Evolutionary conservation across 2,329 filamentous ascomycete species (phyloP), one percentile per base, ranked within the genome.

Genomic region (Myriosclerotinia duriaeana): DNA sequence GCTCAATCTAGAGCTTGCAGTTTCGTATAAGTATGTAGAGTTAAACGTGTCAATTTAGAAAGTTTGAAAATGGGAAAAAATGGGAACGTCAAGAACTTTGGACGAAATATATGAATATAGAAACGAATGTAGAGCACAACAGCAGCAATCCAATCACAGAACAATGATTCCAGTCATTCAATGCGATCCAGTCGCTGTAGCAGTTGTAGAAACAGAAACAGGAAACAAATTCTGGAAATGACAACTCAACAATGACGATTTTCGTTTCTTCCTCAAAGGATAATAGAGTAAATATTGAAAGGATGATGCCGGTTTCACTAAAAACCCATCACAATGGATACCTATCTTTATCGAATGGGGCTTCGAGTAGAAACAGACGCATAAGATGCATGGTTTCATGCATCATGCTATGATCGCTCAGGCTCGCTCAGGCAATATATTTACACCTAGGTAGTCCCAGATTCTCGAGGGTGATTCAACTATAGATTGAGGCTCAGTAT

Each of bases 81-180:
- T 36, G 30, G 34, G 11, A 40, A 61, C 14, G 22, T 26, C 3
- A 50, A 61, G 14, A 61, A 61, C 30, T 61, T 61, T 34, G 17
- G 58, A 61, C n/a, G 58, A 61, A 56, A 61, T 50, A 38, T 61
- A 61, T 61, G 44, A 44, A 61, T 50, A 61, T 50, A 26, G n/a
- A 50, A 61, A 50, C 30, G 34, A 61, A 40, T 40, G 44, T 38
- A 40, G n/a, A 11, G 38, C 5, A 38, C 56, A 26, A 46, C 44
- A 5, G 15, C 22, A 50, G 44, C 34, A 50, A 50, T 50, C 30
- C 30, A 50, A 40, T 52, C 58, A 61, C 44, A 14, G 38, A 50
- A 34, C 34, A 61, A 50, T 38, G 34, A 61, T 61, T 40, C 30
- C 9, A 26, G 46, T 50, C 20, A 48, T 61, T 61, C 58, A 61